These are phyloP conservation scores for Hyphopichia pseudoburtonii DNA, from an alignment of 1,139 yeast genomes.

Conservation along the genomic window DNA sequence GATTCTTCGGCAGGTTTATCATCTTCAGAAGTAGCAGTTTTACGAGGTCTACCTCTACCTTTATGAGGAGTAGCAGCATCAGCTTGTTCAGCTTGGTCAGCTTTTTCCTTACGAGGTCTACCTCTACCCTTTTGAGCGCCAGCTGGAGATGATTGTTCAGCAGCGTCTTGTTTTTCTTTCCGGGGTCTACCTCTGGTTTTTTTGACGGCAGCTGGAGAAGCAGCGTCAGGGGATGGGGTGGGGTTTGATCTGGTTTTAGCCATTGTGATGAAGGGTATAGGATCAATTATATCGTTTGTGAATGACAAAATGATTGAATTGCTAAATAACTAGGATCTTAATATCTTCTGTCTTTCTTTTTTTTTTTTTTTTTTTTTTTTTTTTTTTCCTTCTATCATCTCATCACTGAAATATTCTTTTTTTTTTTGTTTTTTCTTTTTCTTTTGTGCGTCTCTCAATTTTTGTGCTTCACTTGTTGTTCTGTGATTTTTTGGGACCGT, in stretches of 20 bases:
- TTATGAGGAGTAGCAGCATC: background rate
- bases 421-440: background rate
- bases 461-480: no score
- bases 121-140: constrained; percentile 1
- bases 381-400: no score
- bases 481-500: no score
- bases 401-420: constrained; percentile 1
- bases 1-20: background rate
- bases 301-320: no score
- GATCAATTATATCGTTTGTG: no score
- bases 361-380: no score
- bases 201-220: background rate
- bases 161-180: background rate
- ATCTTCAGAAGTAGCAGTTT: no score
- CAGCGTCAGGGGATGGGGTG: background rate
- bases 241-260: constrained; percentile 6
- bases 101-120: constrained; percentile 2
- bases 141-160: background rate
- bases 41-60: background rate
- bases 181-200: constrained; percentile 1
- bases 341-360: no score
- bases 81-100: background rate
- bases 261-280: background rate
- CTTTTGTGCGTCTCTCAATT: no score
- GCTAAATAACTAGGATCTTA: no score